Conservation (phyloP, 2,329 filamentous ascomycete species). For the Scytalidium lignicola region DNA sequence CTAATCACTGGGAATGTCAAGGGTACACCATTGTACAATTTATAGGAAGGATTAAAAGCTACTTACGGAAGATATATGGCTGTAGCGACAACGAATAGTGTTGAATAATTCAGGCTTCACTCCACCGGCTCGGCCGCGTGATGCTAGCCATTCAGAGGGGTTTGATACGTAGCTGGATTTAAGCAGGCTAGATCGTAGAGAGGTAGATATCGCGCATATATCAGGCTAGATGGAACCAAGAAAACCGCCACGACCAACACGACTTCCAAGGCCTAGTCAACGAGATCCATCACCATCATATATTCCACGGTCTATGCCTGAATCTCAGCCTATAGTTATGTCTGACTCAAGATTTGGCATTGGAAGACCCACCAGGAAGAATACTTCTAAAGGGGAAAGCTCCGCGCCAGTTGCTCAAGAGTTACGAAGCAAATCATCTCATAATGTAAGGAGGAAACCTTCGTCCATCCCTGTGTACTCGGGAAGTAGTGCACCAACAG, state of each 20-base stretch:
- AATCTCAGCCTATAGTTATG: constrained; percentile 7
- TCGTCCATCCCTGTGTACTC: constrained; percentile 39
- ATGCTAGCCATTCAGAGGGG: constrained; percentile 27
- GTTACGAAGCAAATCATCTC: constrained; percentile 25
- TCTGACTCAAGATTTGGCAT: constrained; percentile 18
- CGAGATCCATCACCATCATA: constrained; percentile 13
- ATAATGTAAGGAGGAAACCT: constrained; percentile 45
- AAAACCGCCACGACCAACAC: constrained; percentile 13
- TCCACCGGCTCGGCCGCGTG: constrained; percentile 35
- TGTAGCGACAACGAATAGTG: constrained; percentile 34
- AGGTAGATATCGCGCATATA: constrained; percentile 37
- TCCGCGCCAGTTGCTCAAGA: constrained; percentile 7
- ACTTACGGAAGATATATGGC: constrained; percentile 13
- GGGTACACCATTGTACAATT: constrained; percentile 14
- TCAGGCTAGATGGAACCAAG: constrained; percentile 17
- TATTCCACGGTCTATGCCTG: constrained; percentile 11
- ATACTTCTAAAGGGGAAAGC: constrained; percentile 2
- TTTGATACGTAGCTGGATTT: constrained; percentile 15
- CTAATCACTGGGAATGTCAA: constrained; percentile 16
- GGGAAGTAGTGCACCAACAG: constrained; percentile 11
- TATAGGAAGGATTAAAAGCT: constrained; percentile 17
- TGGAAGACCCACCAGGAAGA: constrained; percentile 12
- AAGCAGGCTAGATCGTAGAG: constrained; percentile 23
- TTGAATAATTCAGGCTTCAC: constrained; percentile 36
- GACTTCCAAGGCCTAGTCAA: constrained; percentile 16